A percentile compares a stretch with the other conserved stretches of the same genome.
These are phyloP conservation scores for Populus deltoides DNA, from an alignment of 345 rosid species.

Conservation along the genomic window DNA sequence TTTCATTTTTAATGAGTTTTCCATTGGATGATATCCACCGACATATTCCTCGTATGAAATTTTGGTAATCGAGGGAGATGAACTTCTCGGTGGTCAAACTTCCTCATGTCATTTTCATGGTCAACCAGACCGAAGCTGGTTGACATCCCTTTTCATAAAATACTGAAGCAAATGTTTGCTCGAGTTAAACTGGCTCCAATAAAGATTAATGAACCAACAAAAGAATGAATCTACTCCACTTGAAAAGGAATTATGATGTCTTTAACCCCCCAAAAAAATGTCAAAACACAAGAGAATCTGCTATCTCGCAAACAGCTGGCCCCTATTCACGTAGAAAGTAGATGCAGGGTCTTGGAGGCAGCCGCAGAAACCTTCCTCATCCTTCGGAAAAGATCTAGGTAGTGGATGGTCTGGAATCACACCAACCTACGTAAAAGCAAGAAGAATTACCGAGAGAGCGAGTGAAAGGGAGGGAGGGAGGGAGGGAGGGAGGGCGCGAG, in stretches of 20 bases:
- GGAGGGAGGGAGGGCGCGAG: too few species aligned
- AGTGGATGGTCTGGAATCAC: constrained; percentile 90
- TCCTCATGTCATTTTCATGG: not conserved
- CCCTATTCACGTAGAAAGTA: constrained; percentile 60
- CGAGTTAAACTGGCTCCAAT: not conserved
- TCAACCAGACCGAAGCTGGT: not conserved
- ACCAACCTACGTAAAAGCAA: constrained; percentile 53
- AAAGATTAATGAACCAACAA: not conserved
- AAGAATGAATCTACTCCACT: constrained; percentile 6
- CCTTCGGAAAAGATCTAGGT: constrained; percentile 73
- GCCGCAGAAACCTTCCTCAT: constrained; percentile 66
- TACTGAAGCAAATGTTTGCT: not conserved
- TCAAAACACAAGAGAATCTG: not conserved
- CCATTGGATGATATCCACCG: too few species aligned
- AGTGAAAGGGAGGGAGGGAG: too few species aligned
- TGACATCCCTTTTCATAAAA: not conserved
- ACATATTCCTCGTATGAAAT: too few species aligned
- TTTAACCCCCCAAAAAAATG: not conserved
- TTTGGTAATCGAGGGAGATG: not conserved
- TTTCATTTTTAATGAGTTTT: too few species aligned
- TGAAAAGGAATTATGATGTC: not conserved
- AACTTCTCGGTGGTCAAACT: not conserved
- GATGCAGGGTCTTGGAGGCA: constrained; percentile 76
- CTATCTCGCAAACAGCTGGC: constrained; percentile 58
- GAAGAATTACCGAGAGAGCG: not conserved